Percentiles rank a stretch among this genome's conserved stretches.
Evolutionary conservation across 805 yeast species (phyloP).

Genomic region (Debaryomyces castellii): DNA sequence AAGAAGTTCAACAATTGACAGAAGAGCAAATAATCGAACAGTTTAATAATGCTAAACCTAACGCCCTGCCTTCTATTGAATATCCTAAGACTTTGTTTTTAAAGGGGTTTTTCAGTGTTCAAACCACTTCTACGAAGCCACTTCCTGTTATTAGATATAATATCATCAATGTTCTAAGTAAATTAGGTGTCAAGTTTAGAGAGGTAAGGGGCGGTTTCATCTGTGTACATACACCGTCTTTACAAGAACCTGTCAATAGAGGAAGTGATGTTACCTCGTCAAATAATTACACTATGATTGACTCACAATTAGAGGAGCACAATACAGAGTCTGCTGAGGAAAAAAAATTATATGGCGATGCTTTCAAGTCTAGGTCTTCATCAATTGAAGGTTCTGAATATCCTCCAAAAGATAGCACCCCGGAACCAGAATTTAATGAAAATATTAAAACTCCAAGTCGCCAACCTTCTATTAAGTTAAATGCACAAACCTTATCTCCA

Average conservation of each 20-base stretch:
- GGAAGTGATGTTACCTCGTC: slow-evolving; percentile 11
- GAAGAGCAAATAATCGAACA: slow-evolving; percentile 44
- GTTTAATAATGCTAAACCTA: slow-evolving; percentile 58
- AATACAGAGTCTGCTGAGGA: slow-evolving; percentile 27
- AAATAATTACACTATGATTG: slow-evolving; percentile 1
- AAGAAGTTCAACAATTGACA: slow-evolving; percentile 34
- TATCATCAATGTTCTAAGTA: slow-evolving; percentile 71
- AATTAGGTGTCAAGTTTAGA: slow-evolving; percentile 74
- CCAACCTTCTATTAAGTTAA: slow-evolving; percentile 37
- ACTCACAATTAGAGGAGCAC: slow-evolving; percentile 12
- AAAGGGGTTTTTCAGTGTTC: slow-evolving; percentile 92
- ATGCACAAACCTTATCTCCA: slow-evolving; percentile 28
- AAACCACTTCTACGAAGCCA: slow-evolving; percentile 91
- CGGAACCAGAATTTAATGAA: slow-evolving; percentile 19
- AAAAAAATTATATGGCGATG: slow-evolving; percentile 37
- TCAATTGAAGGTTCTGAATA: slow-evolving; percentile 22
- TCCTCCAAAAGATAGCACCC: slow-evolving; percentile 21
- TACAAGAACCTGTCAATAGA: slow-evolving; percentile 14
- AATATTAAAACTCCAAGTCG: slow-evolving; percentile 28
- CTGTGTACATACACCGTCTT: slow-evolving; percentile 67
- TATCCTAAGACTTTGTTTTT: slow-evolving; percentile 87
- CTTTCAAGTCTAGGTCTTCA: slow-evolving; percentile 36
- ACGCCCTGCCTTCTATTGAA: slow-evolving; percentile 91
- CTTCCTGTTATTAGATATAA: slow-evolving; percentile 84
- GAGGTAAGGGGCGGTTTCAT: slow-evolving; percentile 95